Evolutionary conservation across 768 basidiomycete genomes (phyloP), one percentile per base, ranked within the genome.

Genomic region (Hemileccinum impolitum): DNA sequence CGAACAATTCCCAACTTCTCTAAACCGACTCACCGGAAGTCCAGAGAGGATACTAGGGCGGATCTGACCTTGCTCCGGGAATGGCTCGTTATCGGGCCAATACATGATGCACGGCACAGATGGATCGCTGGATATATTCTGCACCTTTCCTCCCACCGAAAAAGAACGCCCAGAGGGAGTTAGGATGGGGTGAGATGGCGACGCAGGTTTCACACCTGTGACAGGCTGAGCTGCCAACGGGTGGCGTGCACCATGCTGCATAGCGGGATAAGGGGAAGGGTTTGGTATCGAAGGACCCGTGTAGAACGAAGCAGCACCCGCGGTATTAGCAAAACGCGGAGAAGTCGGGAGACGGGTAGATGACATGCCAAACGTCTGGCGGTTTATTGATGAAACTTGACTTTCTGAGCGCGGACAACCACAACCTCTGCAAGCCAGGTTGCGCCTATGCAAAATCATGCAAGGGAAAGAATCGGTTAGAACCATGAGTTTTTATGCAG

Each of bases 51-150:
- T 73, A 51, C 70, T 75, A 0, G 85, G 87, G 3, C 87, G 74
- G 50, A 85, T 87, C 70, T 92, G 90, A 12, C 86, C 81, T 63
- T 81, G 83, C 56, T 87, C 85, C 1, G 90, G 90, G 52, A 89
- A 73, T 4, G 87, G 78, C 62, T 93, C 90, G 57, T 93, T 93
- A 65, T 91, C 90, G 5, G 90, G 90, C 90, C 90, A 93, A 58
- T 85, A 92, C 82, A 92, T 84, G 70, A 90, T 75, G 57, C 90
- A 90, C 4, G 90, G 86, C 25, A 72, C 59, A 42, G 82, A 64
- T 17, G 88, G 87, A 62, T 92, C 87, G 34, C 57, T 71, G 23
- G 87, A 90, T 51, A 92, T 67, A 57, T 93, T 90, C 58, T 85
- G 86, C 7, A 92, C 87, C 54, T 80, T 80, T 10, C 90, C 90